Evolutionary conservation across 2,329 filamentous ascomycete species (phyloP).

Genomic region (Aspergillus felis): DNA sequence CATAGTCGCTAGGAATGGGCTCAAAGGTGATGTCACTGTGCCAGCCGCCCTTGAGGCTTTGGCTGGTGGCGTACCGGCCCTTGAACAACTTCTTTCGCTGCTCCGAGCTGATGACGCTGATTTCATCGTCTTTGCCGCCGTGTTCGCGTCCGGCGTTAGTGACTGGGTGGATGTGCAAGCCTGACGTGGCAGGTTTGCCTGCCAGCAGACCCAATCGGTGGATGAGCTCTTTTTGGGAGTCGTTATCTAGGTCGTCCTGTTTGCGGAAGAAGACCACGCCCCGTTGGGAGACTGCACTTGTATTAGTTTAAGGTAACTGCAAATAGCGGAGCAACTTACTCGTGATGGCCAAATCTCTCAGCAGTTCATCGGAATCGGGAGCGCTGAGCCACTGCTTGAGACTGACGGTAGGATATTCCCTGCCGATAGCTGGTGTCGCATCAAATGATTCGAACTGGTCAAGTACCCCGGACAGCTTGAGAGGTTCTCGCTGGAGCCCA

Average conservation of each 20-base stretch:
- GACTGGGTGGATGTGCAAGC: conserved; percentile 47
- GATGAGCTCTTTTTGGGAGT: conserved; percentile 51
- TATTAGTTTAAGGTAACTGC: not conserved
- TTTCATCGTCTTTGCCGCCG: conserved; percentile 46
- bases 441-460: conserved; percentile 47
- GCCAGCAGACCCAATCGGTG: conserved; percentile 47
- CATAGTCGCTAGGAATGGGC: conserved; percentile 46
- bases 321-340: conserved; percentile 13
- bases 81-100: conserved; percentile 39
- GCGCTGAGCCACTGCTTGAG: conserved; percentile 47
- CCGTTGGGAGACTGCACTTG: conserved; percentile 45
- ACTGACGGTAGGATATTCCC: conserved; percentile 44
- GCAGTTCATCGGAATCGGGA: conserved; percentile 32
- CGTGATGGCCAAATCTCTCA: conserved; percentile 34
- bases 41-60: conserved; percentile 38
- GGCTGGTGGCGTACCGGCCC: conserved; percentile 28
- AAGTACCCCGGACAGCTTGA: conserved; percentile 40
- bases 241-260: conserved; percentile 47
- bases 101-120: conserved; percentile 47
- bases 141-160: conserved; percentile 47
- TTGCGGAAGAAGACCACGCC: conserved; percentile 54
- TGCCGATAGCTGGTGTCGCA: conserved; percentile 50
- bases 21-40: conserved; percentile 51
- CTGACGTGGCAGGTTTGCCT: conserved; percentile 45
- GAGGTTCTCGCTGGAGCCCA: conserved; percentile 19